Conservation (phyloP, 371 early-diverging fungal genomes). For the Mucor circinelloides region DNA sequence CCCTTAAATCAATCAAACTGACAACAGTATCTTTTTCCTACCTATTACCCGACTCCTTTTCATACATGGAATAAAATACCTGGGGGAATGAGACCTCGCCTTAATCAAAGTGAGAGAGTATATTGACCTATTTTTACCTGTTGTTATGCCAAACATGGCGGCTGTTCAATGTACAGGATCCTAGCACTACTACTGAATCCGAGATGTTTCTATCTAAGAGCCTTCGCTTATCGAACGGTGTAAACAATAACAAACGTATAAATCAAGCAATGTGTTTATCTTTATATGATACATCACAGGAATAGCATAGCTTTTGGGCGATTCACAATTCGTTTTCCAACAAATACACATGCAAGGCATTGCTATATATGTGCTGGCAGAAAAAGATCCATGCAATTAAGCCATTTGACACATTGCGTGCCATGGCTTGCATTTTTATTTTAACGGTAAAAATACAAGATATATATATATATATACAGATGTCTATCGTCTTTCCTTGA, state of each 20-base stretch:
- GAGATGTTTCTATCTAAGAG: background rate
- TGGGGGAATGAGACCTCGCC: background rate
- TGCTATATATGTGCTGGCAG: background rate
- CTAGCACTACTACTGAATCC: background rate
- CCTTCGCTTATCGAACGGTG: background rate
- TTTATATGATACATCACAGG: background rate
- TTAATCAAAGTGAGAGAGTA: background rate
- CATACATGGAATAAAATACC: background rate
- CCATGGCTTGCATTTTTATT: background rate
- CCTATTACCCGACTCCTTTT: background rate
- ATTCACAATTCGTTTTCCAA: background rate
- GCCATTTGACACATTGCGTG: background rate
- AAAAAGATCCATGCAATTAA: background rate
- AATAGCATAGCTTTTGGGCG: background rate
- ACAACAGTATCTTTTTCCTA: background rate
- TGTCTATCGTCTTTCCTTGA: slow-evolving; percentile 43
- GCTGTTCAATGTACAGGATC: background rate
- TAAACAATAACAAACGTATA: background rate
- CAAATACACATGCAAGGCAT: background rate
- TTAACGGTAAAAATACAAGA: background rate
- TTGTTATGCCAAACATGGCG: background rate
- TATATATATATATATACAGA: background rate
- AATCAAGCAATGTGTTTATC: background rate
- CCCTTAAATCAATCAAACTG: background rate
- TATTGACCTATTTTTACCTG: background rate